Evolutionary conservation across 768 basidiomycete genomes (phyloP).

Genomic region (Rhizopogon vinicolor): DNA sequence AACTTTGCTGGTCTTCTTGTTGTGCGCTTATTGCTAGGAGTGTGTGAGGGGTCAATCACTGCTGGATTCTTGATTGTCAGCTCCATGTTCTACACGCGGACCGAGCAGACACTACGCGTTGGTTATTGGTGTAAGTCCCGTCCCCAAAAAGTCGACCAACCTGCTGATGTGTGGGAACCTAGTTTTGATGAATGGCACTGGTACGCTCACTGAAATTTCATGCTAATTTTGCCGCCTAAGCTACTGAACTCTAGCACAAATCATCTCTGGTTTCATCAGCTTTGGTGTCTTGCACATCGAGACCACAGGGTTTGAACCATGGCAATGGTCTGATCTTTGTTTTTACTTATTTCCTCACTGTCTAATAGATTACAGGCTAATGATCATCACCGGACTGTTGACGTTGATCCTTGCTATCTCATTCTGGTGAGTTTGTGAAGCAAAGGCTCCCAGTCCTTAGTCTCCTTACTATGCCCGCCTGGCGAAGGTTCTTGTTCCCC

Average conservation of each 20-base stretch:
- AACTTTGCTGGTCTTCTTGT: slow-evolving; percentile 58
- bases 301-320: slow-evolving; percentile 49
- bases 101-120: slow-evolving; percentile 56
- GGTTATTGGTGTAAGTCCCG: slow-evolving; percentile 62
- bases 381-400: slow-evolving; percentile 58
- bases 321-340: slow-evolving; percentile 50
- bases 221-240: not conserved
- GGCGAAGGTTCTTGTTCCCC: slow-evolving; percentile 54
- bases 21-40: slow-evolving; percentile 63
- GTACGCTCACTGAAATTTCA: slow-evolving; percentile 24
- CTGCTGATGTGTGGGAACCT: not conserved
- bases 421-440: slow-evolving; percentile 42
- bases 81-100: slow-evolving; percentile 67
- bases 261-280: slow-evolving; percentile 57
- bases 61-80: slow-evolving; percentile 69
- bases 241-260: slow-evolving; percentile 42
- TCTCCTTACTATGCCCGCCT: not conserved
- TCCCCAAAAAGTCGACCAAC: not conserved
- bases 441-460: not conserved
- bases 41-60: slow-evolving; percentile 60
- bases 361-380: slow-evolving; percentile 35
- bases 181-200: slow-evolving; percentile 70
- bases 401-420: slow-evolving; percentile 45
- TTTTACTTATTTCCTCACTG: not conserved
- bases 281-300: slow-evolving; percentile 58